A percentile compares a stretch with the other conserved stretches of the same genome.
phyloP scores from a whole-genome alignment of 768 basidiomycete genomes.

The Imleria badia region DNA sequence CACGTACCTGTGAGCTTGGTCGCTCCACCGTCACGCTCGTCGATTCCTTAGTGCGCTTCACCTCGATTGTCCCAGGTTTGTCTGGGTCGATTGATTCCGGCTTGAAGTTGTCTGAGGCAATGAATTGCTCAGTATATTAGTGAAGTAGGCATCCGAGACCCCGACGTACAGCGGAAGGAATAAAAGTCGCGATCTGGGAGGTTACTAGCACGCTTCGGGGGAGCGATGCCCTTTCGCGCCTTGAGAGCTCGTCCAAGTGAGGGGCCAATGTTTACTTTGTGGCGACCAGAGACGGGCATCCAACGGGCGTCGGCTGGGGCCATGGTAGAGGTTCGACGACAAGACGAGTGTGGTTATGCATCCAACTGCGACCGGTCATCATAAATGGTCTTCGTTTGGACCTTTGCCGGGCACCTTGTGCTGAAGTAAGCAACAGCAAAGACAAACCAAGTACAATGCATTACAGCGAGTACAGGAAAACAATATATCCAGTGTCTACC shows the following conservation, averaged over 20 bases:
- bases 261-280: slow-evolving; percentile 57
- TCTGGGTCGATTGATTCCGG: slow-evolving; percentile 67
- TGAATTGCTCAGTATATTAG: slow-evolving; percentile 1
- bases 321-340: slow-evolving; percentile 38
- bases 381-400: slow-evolving; percentile 16
- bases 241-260: slow-evolving; percentile 68
- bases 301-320: slow-evolving; percentile 45
- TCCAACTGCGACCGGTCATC: slow-evolving; percentile 5
- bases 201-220: slow-evolving; percentile 38
- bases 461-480: slow-evolving; percentile 11
- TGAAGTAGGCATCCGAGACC: not conserved
- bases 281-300: slow-evolving; percentile 60
- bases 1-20: slow-evolving; percentile 57
- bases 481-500: not conserved
- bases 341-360: slow-evolving; percentile 18
- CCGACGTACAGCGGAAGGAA: slow-evolving; percentile 68
- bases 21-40: slow-evolving; percentile 62
- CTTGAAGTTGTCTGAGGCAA: slow-evolving; percentile 65
- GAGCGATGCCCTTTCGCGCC: slow-evolving; percentile 57
- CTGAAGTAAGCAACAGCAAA: slow-evolving; percentile 28
- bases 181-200: slow-evolving; percentile 70
- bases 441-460: too few relatives aligned
- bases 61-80: slow-evolving; percentile 64
- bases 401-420: slow-evolving; percentile 10
- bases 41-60: slow-evolving; percentile 52